These are phyloP conservation scores for Heliamphora pulchella DNA, from an alignment of 179 eudicot genomes.

Conservation along the genomic window DNA sequence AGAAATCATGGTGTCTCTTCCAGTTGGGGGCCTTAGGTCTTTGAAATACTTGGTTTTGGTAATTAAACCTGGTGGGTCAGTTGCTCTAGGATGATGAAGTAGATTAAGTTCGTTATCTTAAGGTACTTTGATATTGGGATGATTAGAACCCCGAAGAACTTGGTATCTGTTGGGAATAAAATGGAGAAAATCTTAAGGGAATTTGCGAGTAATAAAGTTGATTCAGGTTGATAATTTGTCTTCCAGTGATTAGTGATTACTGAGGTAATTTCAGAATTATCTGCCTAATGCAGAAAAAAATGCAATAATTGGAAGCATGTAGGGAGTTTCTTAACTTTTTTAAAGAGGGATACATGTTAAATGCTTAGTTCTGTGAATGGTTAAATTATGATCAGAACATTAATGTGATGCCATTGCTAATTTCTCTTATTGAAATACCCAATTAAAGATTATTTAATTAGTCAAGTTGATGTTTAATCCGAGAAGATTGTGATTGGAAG, in stretches of 20 bases:
- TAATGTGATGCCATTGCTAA: conserved; percentile 3
- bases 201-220: background rate
- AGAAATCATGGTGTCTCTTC: no score
- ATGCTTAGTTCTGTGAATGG: background rate
- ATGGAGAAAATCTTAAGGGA: background rate
- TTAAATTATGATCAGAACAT: background rate
- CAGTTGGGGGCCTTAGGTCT: background rate
- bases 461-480: background rate
- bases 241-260: background rate
- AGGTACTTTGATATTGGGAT: background rate
- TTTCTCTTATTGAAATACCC: background rate
- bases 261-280: background rate
- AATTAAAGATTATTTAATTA: background rate
- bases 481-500: background rate
- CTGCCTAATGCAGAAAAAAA: background rate
- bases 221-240: background rate
- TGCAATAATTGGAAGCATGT: background rate
- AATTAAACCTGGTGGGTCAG: background rate
- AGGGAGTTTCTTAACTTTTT: background rate
- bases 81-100: background rate
- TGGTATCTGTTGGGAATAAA: background rate
- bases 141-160: background rate
- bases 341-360: background rate
- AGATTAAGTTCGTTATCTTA: background rate
- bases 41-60: background rate